These are phyloP conservation scores for Candida parachauliodes DNA, from an alignment of 805 yeast species.

Conservation along the genomic window DNA sequence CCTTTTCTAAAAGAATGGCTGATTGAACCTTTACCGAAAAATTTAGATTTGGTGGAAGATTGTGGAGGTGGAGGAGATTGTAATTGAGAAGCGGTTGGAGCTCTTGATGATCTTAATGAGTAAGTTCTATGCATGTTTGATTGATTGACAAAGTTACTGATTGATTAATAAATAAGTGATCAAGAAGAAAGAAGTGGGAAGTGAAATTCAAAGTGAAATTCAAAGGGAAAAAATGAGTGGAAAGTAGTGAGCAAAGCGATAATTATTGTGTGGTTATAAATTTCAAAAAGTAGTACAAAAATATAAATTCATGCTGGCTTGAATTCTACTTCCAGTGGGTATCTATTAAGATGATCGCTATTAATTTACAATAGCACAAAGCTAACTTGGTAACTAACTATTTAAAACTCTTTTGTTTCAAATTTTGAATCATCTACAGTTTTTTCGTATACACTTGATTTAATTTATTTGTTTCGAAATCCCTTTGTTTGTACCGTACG, in stretches of 20 bases:
- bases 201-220: not conserved
- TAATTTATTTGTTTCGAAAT: too few relatives aligned
- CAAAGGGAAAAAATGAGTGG: conserved; percentile 3
- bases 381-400: too few relatives aligned
- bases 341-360: too few relatives aligned
- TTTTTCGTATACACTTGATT: too few relatives aligned
- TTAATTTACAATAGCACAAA: too few relatives aligned
- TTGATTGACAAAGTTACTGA: not conserved
- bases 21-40: conserved; percentile 72
- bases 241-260: not conserved
- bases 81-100: conserved; percentile 79
- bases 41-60: conserved; percentile 65
- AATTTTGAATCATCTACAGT: too few relatives aligned
- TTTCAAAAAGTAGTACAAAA: not conserved
- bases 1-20: conserved; percentile 70
- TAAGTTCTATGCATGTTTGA: conserved; percentile 74
- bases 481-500: too few relatives aligned
- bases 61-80: conserved; percentile 81
- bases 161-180: not conserved
- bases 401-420: too few relatives aligned
- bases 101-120: conserved; percentile 72
- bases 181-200: conserved; percentile 3
- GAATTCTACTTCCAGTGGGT: too few relatives aligned
- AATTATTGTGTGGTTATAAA: not conserved
- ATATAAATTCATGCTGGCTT: not conserved